Conservation (phyloP, 169 alveolate species). For the Cryptosporidium sp. region DNA sequence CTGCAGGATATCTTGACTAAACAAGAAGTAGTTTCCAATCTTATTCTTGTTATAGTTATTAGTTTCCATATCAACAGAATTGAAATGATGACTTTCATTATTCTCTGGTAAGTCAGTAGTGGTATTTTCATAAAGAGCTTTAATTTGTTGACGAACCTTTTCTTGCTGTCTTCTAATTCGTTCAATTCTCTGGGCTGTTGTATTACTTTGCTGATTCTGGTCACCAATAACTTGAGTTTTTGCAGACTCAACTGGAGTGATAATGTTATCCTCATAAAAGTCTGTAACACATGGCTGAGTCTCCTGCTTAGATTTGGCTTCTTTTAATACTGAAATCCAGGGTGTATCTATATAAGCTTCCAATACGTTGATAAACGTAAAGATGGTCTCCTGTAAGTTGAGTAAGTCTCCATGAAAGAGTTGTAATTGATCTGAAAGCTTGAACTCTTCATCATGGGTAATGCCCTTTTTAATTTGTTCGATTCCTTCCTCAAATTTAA, state of each 20-base stretch:
- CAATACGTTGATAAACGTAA: conserved; percentile 51
- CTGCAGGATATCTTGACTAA: neutral
- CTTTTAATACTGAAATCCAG: conserved; percentile 32
- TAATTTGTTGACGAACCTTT: conserved; percentile 61
- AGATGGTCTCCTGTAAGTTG: conserved; percentile 46
- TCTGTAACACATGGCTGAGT: conserved; percentile 24
- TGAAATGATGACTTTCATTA: neutral
- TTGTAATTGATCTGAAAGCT: conserved; percentile 6
- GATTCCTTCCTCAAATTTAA: conserved; percentile 9
- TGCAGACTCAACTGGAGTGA: neutral
- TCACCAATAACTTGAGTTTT: neutral
- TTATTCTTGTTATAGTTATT: neutral
- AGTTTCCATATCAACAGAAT: neutral
- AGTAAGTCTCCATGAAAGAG: conserved; percentile 26
- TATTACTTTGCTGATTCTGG: neutral
- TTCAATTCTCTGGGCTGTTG: conserved; percentile 71
- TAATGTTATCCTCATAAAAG: neutral
- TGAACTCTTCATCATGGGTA: conserved; percentile 1
- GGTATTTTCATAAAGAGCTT: conserved; percentile 27
- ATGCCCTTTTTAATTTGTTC: conserved; percentile 3
- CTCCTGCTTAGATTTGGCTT: neutral
- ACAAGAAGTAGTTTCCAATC: conserved; percentile 27
- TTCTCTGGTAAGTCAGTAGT: neutral
- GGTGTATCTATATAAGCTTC: conserved; percentile 69
- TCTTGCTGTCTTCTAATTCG: conserved; percentile 66